Conservation (phyloP, 176 grass and related monocot genomes). For the Saccharum officinarum region DNA sequence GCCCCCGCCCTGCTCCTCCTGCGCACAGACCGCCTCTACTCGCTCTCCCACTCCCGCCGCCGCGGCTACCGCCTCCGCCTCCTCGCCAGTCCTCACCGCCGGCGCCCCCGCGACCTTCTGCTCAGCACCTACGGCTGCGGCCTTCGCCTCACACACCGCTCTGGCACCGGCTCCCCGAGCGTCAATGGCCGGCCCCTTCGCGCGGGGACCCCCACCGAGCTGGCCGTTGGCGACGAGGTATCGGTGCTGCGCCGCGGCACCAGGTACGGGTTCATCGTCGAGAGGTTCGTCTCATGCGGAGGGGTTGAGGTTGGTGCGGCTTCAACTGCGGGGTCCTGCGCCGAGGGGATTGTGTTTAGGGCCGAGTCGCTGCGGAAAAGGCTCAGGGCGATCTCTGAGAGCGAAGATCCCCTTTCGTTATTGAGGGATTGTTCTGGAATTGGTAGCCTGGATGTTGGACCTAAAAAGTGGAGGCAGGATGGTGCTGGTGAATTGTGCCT, state of each 20-base stretch:
- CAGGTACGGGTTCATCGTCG: constrained; percentile 57
- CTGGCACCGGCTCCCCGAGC: constrained; percentile 18
- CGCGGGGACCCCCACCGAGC: constrained; percentile 23
- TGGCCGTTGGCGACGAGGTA: constrained; percentile 59
- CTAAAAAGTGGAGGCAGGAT: constrained; percentile 14
- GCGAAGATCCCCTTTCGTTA: constrained; percentile 71
- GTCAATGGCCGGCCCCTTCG: constrained; percentile 55
- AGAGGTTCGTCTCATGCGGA: constrained; percentile 58
- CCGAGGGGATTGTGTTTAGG: constrained; percentile 41
- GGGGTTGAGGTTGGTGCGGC: not conserved
- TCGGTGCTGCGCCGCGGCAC: constrained; percentile 26
- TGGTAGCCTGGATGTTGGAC: not conserved
- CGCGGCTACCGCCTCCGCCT: constrained; percentile 39
- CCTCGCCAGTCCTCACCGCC: constrained; percentile 2
- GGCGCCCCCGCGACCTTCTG: constrained; percentile 42
- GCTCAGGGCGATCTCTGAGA: constrained; percentile 54
- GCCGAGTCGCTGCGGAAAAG: constrained; percentile 56
- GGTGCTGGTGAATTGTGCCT: not conserved
- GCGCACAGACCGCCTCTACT: constrained; percentile 62
- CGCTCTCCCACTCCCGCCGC: constrained; percentile 36
- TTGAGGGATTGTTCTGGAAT: constrained; percentile 40
- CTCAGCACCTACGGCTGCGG: constrained; percentile 42
- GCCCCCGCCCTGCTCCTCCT: constrained; percentile 42
- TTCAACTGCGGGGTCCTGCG: not conserved
- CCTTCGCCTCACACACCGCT: constrained; percentile 50